Evolutionary conservation across 139 green algal genomes (phyloP), one percentile per base, ranked within the genome.

Genomic region (Chlorella sp.): DNA sequence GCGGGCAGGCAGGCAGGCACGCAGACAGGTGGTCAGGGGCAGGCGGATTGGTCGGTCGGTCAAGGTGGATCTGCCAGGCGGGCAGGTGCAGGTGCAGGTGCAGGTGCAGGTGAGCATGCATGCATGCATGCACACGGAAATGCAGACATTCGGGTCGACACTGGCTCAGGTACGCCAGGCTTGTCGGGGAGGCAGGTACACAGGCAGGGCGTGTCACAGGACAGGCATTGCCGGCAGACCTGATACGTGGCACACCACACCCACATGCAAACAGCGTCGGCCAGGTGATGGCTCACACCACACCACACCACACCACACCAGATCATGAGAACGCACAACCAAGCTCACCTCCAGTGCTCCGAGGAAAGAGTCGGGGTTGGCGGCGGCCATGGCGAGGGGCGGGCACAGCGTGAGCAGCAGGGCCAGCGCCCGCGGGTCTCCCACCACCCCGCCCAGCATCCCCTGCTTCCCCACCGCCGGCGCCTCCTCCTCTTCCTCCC

Each of bases 351-450:
- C 79, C 30, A 93, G 88, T 0, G 91, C 89, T 5, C 60, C 53
- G 57, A 97, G 76, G 83, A 97, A 97, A 60, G 86, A 86, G 73
- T 92, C 93, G 1, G 95, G 95, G 42, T 93, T 89, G 64, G n/a
- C 32, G 3, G 66, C 28, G 22, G 95, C 91, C 26, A 96, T 60
- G 26, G 76, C 66, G n/a, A 96, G 82, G 22, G 92, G 92, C 36
- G 92, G 92, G 32, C 57, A 79, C 24, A 95, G 89, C 26, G 87
- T 91, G 32, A 91, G 68, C 64, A 37, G 53, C 84, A 93, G 73
- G 37, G 86, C 90, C 40, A 91, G 22, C 0, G 28, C 79, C 12
- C 77, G 87, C 81, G 42, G 36, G 11, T 89, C 73, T 24, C 85
- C 73, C 14, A 48, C 40, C 28, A 88, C 28, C 84, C 5, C 28